A percentile compares a stretch with the other conserved stretches of the same genome.
These are phyloP conservation scores for Monilinia laxa DNA, from an alignment of 2,329 filamentous ascomycete genomes.

Conservation along the genomic window DNA sequence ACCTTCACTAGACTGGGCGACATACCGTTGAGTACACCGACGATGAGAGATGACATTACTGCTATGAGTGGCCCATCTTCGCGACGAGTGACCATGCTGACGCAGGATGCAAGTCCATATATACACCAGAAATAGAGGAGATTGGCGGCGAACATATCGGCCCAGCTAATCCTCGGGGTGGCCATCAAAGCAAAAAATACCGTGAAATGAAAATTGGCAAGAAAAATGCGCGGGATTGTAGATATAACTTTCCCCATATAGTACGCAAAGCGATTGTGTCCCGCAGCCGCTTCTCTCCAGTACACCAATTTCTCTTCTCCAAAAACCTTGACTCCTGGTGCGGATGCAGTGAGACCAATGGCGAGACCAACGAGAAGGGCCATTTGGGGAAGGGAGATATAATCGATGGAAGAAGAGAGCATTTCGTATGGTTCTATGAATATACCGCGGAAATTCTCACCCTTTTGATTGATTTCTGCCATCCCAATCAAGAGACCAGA, in stretches of 20 bases:
- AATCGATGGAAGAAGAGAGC: slow-evolving; percentile 53
- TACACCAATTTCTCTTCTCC: slow-evolving; percentile 47
- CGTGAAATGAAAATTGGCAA: slow-evolving; percentile 56
- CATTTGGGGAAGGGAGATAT: slow-evolving; percentile 52
- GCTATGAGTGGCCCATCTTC: slow-evolving; percentile 58
- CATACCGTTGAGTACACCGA: slow-evolving; percentile 54
- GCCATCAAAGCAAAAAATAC: slow-evolving; percentile 34
- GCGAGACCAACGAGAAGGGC: slow-evolving; percentile 54
- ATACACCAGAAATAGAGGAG: slow-evolving; percentile 48
- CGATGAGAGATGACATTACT: slow-evolving; percentile 54
- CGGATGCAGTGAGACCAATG: slow-evolving; percentile 54
- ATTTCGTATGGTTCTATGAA: slow-evolving; percentile 52
- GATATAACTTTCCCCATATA: slow-evolving; percentile 55
- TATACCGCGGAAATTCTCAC: slow-evolving; percentile 54
- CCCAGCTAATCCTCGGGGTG: slow-evolving; percentile 14
- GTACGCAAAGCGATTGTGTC: slow-evolving; percentile 56
- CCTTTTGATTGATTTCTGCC: slow-evolving; percentile 50
- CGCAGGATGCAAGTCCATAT: slow-evolving; percentile 53
- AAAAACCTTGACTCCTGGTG: slow-evolving; percentile 52
- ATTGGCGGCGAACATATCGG: slow-evolving; percentile 50
- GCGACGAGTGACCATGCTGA: slow-evolving; percentile 54
- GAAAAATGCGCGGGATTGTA: slow-evolving; percentile 44
- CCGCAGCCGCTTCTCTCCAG: slow-evolving; percentile 55
- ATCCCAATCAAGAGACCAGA: slow-evolving; percentile 56
- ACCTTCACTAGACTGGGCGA: slow-evolving; percentile 52